phyloP scores from a whole-genome alignment of 495 filamentous ascomycete genomes.

The Trichocladium uniseriatum region DNA sequence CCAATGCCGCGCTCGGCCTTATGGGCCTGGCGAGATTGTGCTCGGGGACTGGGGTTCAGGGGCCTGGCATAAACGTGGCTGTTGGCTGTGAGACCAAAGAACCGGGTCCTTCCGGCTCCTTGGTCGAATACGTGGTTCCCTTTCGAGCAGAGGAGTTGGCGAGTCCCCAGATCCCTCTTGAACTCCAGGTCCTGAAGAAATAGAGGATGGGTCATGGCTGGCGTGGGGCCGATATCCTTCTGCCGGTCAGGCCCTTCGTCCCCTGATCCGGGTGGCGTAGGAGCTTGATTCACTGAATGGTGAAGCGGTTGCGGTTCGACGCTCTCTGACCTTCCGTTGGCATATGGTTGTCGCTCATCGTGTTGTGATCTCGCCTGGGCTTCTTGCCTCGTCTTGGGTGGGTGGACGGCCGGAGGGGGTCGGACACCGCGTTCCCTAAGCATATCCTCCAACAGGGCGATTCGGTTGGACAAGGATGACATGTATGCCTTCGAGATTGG shows the following conservation, averaged over 20 bases:
- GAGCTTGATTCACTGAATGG: constrained; percentile 8
- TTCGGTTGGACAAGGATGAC: constrained; percentile 43
- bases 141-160: constrained; percentile 32
- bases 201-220: constrained; percentile 21
- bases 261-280: constrained; percentile 22
- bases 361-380: constrained; percentile 16
- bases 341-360: too few relatives aligned
- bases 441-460: constrained; percentile 42
- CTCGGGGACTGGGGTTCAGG: constrained; percentile 8
- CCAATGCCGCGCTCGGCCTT: constrained; percentile 38
- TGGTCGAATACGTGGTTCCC: constrained; percentile 40
- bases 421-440: constrained; percentile 39
- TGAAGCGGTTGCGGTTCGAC: constrained; percentile 2
- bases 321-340: constrained; percentile 1
- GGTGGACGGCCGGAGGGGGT: constrained; percentile 42
- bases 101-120: constrained; percentile 33
- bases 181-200: constrained; percentile 21
- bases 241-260: constrained; percentile 21
- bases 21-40: constrained; percentile 29
- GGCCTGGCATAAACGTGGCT: constrained; percentile 24
- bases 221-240: background rate
- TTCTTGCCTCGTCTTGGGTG: constrained; percentile 42
- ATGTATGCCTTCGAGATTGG: constrained; percentile 50
- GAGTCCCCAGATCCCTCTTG: constrained; percentile 34
- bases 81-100: constrained; percentile 42